These are phyloP conservation scores for Paramecium octaurelia DNA, from an alignment of 73 alveolate species.

Conservation along the genomic window DNA sequence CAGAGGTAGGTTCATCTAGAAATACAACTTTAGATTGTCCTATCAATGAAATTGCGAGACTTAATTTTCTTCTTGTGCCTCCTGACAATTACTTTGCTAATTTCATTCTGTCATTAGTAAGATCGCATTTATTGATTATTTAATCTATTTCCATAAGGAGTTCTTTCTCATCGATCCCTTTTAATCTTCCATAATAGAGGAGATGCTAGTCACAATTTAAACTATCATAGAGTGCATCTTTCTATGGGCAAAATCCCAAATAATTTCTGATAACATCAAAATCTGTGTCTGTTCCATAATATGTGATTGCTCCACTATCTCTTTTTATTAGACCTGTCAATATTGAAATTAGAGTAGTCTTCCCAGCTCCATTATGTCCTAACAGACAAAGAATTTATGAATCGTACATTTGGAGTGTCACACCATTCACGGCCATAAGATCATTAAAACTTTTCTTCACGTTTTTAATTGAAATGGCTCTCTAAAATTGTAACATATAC, in stretches of 20 bases:
- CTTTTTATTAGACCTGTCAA: slow-evolving; percentile 53
- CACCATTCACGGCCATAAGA: slow-evolving; percentile 33
- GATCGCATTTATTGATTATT: slow-evolving; percentile 84
- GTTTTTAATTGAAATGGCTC: slow-evolving; percentile 5
- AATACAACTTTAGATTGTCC: slow-evolving; percentile 88
- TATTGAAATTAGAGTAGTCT: slow-evolving; percentile 47
- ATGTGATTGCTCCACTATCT: slow-evolving; percentile 1
- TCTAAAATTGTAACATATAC: background rate
- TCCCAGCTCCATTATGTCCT: slow-evolving; percentile 63
- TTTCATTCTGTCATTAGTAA: slow-evolving; percentile 69
- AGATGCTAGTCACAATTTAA: slow-evolving; percentile 92
- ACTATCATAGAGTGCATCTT: slow-evolving; percentile 91
- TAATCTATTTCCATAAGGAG: slow-evolving; percentile 69
- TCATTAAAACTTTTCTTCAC: slow-evolving; percentile 29
- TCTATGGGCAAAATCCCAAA: slow-evolving; percentile 97
- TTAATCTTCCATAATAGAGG: slow-evolving; percentile 87
- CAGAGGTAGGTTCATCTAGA: slow-evolving; percentile 95
- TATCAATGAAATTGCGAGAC: slow-evolving; percentile 87
- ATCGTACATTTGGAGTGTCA: slow-evolving; percentile 15
- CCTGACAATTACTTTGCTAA: slow-evolving; percentile 85
- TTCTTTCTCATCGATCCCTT: slow-evolving; percentile 81
- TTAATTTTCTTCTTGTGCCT: slow-evolving; percentile 90
- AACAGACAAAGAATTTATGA: slow-evolving; percentile 45
- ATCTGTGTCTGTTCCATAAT: slow-evolving; percentile 79
- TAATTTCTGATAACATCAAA: slow-evolving; percentile 81